Base-by-base conservation (phyloP, 2,329 filamentous ascomycete genomes). In the Podosphaera fusca region DNA sequence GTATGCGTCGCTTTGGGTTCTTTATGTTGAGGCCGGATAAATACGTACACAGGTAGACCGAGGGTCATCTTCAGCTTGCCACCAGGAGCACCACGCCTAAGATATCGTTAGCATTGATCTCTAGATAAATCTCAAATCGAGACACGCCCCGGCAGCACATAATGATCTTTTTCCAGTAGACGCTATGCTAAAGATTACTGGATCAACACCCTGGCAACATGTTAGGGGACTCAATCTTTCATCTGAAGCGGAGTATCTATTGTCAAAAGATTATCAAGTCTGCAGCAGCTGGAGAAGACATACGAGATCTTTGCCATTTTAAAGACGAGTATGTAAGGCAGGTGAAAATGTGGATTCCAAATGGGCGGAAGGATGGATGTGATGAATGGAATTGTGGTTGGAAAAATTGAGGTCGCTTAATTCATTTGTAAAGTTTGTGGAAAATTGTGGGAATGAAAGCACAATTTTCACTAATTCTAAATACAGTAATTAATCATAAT, bases 61-160 rank as follows among this genome's bases (percentile, higher is more conserved):
- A 98, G 87, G 75, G 92, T 95, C 92, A 98, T 98, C 86, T 95
- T 96, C 71, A 96, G 86, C 86, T 98, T 98, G 86, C 94, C 94
- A 82, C 92, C 92, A 71, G 89, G 85, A 80, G 87, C 85, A 85
- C 85, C 86, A 81, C 87, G 80, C 65, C 80, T 83, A 67, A 67
- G 63, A 42, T 35, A 58, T 57, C 21, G 58, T 64, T 57, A 63
- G 61, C 51, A 42, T 42, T 4, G 3, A 12, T 55, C 12, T 50
- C 35, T 40, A 10, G 10, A 38, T 56, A 46, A 55, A 55, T 51
- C 29, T 46, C 47, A 54, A 51, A 49, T 9, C 12, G 12, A 30
- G n/a, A 42, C 45, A 30, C 14, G 30, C 29, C 33, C 31, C 46
- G 10, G 10, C 40, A 54, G 14, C 9, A 21, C 9, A 55, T 57